phyloP scores from a whole-genome alignment of 1,284 basidiomycete genomes.

The Tilletia horrida region DNA sequence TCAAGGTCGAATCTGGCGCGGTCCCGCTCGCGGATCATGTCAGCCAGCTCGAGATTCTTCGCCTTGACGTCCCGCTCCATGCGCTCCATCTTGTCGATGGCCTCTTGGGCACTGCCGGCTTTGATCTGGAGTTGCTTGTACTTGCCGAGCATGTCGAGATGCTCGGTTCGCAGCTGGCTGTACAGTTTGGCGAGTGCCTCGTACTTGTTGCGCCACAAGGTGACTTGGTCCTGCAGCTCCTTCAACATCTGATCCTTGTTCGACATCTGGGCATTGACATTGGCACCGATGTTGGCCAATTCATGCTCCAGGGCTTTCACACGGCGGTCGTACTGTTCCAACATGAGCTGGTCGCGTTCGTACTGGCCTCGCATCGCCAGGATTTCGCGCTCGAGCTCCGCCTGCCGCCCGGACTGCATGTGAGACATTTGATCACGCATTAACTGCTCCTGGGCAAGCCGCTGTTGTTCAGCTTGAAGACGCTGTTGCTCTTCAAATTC shows the following conservation, averaged over 20 bases:
- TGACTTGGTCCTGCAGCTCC: slow-evolving; percentile 94
- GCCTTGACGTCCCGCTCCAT: slow-evolving; percentile 98
- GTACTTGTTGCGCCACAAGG: slow-evolving; percentile 96
- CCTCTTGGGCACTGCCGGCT: slow-evolving; percentile 96
- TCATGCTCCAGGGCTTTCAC: slow-evolving; percentile 96
- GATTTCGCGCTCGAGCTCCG: slow-evolving; percentile 84
- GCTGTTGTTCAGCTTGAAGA: slow-evolving; percentile 82
- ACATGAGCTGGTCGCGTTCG: slow-evolving; percentile 93
- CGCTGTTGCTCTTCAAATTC: slow-evolving; percentile 89
- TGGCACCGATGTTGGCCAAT: slow-evolving; percentile 71
- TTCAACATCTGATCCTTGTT: slow-evolving; percentile 94
- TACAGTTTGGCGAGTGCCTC: slow-evolving; percentile 98
- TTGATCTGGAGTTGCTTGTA: slow-evolving; percentile 97
- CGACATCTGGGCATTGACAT: slow-evolving; percentile 79
- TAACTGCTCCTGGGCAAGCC: slow-evolving; percentile 82
- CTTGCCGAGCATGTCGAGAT: slow-evolving; percentile 93
- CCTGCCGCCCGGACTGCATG: slow-evolving; percentile 60
- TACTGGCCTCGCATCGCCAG: slow-evolving; percentile 93
- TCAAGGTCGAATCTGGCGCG: slow-evolving; percentile 96
- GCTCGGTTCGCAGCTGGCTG: slow-evolving; percentile 93
- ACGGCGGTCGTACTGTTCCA: slow-evolving; percentile 95
- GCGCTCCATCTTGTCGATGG: slow-evolving; percentile 97
- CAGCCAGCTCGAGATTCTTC: slow-evolving; percentile 96
- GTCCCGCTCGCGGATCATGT: slow-evolving; percentile 98
- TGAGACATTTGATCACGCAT: slow-evolving; percentile 70